Conservation (phyloP, 495 filamentous ascomycete genomes). For the Neurospora sp. region DNA sequence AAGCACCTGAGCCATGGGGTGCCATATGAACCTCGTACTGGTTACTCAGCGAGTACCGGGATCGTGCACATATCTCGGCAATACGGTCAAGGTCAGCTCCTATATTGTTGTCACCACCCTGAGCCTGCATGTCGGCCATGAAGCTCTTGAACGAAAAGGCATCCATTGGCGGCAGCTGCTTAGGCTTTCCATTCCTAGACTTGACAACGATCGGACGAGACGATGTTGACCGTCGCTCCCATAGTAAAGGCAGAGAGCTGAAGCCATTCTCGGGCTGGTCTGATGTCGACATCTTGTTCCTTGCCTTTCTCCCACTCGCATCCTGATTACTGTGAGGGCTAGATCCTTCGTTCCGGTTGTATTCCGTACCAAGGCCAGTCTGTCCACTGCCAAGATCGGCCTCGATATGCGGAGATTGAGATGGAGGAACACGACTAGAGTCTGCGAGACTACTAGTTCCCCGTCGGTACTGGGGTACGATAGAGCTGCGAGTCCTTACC, state of each 20-base stretch:
- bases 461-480: conserved; percentile 11
- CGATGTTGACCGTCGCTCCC: conserved; percentile 12
- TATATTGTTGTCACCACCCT: conserved; percentile 24
- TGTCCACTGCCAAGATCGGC: not conserved
- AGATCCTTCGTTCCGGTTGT: not conserved
- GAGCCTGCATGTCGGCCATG: conserved; percentile 37
- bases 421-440: conserved; percentile 19
- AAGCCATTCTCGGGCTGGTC: conserved; percentile 20
- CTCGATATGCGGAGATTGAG: not conserved
- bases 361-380: not conserved
- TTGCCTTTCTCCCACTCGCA: not conserved
- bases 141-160: conserved; percentile 52
- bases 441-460: conserved; percentile 16
- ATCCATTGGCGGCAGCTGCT: conserved; percentile 40
- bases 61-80: conserved; percentile 48
- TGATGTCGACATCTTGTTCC: not conserved
- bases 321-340: not conserved
- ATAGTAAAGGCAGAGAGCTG: conserved; percentile 11
- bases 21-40: conserved; percentile 51
- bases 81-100: conserved; percentile 44
- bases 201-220: conserved; percentile 13
- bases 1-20: conserved; percentile 40
- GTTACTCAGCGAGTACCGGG: conserved; percentile 44
- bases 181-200: conserved; percentile 4
- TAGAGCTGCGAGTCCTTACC: conserved; percentile 32